Conservation (phyloP, 2,329 filamentous ascomycete genomes). For the Hypoxylon sp. region DNA sequence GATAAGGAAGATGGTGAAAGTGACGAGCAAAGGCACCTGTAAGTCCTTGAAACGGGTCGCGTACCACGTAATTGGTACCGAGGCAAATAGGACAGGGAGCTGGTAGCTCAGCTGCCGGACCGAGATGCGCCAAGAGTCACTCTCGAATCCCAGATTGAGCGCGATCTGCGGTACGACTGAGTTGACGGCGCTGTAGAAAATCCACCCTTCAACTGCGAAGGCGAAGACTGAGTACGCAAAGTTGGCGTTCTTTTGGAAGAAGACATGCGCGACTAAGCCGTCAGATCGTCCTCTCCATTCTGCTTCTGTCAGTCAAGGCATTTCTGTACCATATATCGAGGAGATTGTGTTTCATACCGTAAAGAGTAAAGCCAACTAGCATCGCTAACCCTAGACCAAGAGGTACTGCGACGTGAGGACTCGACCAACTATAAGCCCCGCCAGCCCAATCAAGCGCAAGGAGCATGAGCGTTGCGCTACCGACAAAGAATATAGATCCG, state of each 20-base stretch:
- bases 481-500: slow-evolving; percentile 62
- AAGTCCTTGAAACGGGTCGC: slow-evolving; percentile 66
- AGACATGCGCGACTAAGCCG: slow-evolving; percentile 69
- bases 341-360: slow-evolving; percentile 54
- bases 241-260: slow-evolving; percentile 68
- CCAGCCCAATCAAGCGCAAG: slow-evolving; percentile 64
- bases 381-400: slow-evolving; percentile 60
- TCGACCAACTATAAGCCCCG: slow-evolving; percentile 59
- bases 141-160: slow-evolving; percentile 65
- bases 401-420: slow-evolving; percentile 59
- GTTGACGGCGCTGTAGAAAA: slow-evolving; percentile 70
- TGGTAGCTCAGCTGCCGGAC: slow-evolving; percentile 64
- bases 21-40: slow-evolving; percentile 62
- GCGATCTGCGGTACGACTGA: slow-evolving; percentile 65
- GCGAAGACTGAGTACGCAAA: slow-evolving; percentile 69
- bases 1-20: slow-evolving; percentile 63
- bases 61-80: slow-evolving; percentile 62
- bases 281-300: slow-evolving; percentile 70
- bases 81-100: slow-evolving; percentile 58
- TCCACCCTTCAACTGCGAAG: slow-evolving; percentile 72
- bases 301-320: slow-evolving; percentile 45
- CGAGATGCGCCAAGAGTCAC: slow-evolving; percentile 63
- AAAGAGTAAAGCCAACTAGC: slow-evolving; percentile 59
- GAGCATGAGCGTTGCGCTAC: slow-evolving; percentile 61
- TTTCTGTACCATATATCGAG: neutral